A percentile compares a stretch with the other conserved stretches of the same genome.
phyloP scores from a whole-genome alignment of 2,329 filamentous ascomycete genomes.

The Aspergillus felis region DNA sequence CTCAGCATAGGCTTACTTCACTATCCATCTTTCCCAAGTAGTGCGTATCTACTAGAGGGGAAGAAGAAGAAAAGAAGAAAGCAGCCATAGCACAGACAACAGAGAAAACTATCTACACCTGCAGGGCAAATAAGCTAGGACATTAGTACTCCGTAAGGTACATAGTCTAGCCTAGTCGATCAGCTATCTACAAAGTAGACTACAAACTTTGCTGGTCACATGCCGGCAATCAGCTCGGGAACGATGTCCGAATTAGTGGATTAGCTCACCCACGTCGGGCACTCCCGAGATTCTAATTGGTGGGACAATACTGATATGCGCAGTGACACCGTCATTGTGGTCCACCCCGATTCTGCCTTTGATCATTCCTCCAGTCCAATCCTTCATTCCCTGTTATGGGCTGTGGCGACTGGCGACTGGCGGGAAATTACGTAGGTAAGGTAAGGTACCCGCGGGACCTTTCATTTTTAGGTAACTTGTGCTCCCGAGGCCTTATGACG shows the following conservation, averaged over 20 bases:
- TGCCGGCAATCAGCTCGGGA: conserved; percentile 20
- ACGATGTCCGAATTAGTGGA: conserved; percentile 14
- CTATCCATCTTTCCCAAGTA: too few species aligned
- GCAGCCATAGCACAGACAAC: too few species aligned
- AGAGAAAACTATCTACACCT: too few species aligned
- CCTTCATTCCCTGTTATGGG: conserved; percentile 2
- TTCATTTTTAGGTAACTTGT: not conserved
- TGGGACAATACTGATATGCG: conserved; percentile 21
- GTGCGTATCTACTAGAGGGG: too few species aligned
- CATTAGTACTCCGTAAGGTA: not conserved
- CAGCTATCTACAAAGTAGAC: not conserved
- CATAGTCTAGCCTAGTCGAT: not conserved
- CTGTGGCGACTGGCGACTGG: not conserved
- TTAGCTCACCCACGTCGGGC: conserved; percentile 9
- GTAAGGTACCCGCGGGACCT: too few species aligned
- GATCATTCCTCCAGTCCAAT: conserved; percentile 14
- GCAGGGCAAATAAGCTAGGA: not conserved
- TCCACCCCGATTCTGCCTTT: conserved; percentile 22
- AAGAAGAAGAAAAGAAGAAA: too few species aligned
- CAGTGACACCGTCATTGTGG: conserved; percentile 21
- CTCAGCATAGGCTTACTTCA: too few species aligned
- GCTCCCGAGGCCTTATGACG: not conserved
- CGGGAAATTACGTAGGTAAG: not conserved
- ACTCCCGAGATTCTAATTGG: conserved; percentile 27
- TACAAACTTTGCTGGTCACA: conserved; percentile 29